phyloP scores from a whole-genome alignment of 495 filamentous ascomycete genomes.

The Neurospora discreta region DNA sequence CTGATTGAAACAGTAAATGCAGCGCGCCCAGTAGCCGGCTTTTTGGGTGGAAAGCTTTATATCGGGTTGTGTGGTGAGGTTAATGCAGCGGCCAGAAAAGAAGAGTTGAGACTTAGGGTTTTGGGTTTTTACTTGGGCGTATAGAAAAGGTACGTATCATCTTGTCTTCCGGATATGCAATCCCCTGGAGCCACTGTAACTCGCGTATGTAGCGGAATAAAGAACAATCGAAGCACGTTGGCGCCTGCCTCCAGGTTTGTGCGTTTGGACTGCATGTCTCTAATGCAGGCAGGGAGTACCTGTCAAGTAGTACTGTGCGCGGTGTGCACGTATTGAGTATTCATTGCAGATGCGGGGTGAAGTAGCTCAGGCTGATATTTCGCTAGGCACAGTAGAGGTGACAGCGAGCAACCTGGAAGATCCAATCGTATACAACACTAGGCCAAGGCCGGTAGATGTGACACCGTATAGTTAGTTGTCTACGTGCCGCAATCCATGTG shows the following conservation, averaged over 20 bases:
- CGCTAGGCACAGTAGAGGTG: not conserved
- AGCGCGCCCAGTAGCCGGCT: too few relatives aligned
- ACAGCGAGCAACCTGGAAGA: not conserved
- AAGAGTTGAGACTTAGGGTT: too few relatives aligned
- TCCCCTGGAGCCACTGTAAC: not conserved
- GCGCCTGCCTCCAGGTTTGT: not conserved
- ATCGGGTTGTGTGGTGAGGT: too few relatives aligned
- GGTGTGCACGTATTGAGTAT: not conserved
- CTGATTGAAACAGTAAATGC: too few relatives aligned
- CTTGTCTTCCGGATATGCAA: too few relatives aligned
- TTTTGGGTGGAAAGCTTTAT: too few relatives aligned
- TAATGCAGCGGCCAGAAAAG: too few relatives aligned
- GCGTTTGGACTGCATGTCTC: not conserved
- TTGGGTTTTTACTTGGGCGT: too few relatives aligned
- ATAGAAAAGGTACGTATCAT: too few relatives aligned
- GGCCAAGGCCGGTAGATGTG: not conserved
- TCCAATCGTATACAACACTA: not conserved
- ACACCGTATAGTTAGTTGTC: not conserved
- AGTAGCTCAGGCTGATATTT: not conserved
- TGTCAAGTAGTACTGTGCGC: not conserved
- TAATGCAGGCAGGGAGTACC: not conserved
- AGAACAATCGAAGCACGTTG: not conserved
- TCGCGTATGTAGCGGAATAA: not conserved
- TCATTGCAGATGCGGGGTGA: not conserved
- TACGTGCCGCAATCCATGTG: not conserved